Base-by-base conservation (phyloP, 352 stramenopile genomes). In the Phytopythium chamaehyphon region DNA sequence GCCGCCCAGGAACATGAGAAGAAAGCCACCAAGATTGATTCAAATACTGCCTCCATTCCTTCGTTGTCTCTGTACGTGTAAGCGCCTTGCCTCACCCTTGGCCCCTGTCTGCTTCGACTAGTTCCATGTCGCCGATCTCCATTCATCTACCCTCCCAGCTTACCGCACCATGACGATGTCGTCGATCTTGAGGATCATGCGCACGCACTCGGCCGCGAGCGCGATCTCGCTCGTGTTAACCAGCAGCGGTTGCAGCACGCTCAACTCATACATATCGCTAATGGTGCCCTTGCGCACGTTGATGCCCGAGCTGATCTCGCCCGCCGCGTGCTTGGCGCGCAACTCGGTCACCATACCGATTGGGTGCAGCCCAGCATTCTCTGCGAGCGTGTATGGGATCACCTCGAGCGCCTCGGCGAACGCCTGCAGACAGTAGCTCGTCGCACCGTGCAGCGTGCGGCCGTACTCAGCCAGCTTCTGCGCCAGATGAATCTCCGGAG, bases 161-260 rank as follows among this genome's bases (percentile, higher is more conserved):
- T 95, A 95, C 73, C 84, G 71, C 47, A 98, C 95, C 68, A 98
- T 96, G 50, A 99, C 95, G 51, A 99, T 96, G 85, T 99, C 97
- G 67, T 99, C 97, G 70, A 99, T 98, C 94, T 99, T 99, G 77
- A 99, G 92, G 68, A 99, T 99, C 96, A 99, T 99, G 66, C 90
- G 88, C 47, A 99, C 96, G 63, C 95, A 99, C 76, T 99, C 97
- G 37, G 97, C 98, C 12, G 97, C 97, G 48, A 99, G 84, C 55
- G 91, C 74, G 63, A 99, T 97, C 54, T 98, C 96, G 70, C 90
- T 98, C 47, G 90, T 97, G 65, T 90, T 98, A 33, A 99, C 97
- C 40, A 99, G 75, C 54, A 99, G 81, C 40, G 97, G 97, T 82
- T 99, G 97, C 51, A 99, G 85, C 52, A 99, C 95, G 75, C 98